Conservation (phyloP, 2,329 filamentous ascomycete species). For the Trichoderma oligosporum region DNA sequence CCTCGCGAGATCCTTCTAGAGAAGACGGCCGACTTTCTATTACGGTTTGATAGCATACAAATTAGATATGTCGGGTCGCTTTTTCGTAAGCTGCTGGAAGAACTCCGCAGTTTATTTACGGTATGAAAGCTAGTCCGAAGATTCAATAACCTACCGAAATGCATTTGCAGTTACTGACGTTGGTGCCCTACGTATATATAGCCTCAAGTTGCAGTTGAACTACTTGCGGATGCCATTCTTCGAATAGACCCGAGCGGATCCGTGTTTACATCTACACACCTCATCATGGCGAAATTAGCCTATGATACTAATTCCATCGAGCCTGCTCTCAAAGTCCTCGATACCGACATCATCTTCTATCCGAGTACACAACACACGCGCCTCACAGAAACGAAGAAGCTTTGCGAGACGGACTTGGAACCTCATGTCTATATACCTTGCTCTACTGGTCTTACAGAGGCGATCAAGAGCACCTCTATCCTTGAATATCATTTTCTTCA, state of each 20-base stretch:
- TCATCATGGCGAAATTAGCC: conserved; percentile 56
- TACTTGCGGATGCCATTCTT: conserved; percentile 52
- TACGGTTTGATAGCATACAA: conserved; percentile 49
- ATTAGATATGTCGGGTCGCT: conserved; percentile 47
- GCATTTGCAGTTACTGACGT: conserved; percentile 14
- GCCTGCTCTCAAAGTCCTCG: conserved; percentile 57
- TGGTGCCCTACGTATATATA: conserved; percentile 27
- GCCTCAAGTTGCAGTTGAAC: conserved; percentile 45
- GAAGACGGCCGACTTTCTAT: conserved; percentile 43
- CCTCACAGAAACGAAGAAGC: conserved; percentile 34
- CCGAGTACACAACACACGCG: conserved; percentile 42
- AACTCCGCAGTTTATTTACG: conserved; percentile 40
- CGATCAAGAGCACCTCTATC: conserved; percentile 46
- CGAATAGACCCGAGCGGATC: conserved; percentile 63
- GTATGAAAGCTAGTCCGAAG: conserved; percentile 31
- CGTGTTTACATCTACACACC: conserved; percentile 63
- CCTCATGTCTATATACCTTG: conserved; percentile 57
- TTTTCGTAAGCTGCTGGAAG: conserved; percentile 44
- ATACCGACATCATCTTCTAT: conserved; percentile 63
- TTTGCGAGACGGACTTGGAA: conserved; percentile 46
- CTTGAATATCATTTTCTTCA: conserved; percentile 65
- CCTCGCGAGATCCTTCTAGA: conserved; percentile 37
- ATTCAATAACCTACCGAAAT: background rate
- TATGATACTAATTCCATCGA: conserved; percentile 52
- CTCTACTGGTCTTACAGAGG: conserved; percentile 54